A percentile compares a stretch with the other conserved stretches of the same genome.
Conservation (phyloP, 768 basidiomycete genomes). For the Ramaria sp. region DNA sequence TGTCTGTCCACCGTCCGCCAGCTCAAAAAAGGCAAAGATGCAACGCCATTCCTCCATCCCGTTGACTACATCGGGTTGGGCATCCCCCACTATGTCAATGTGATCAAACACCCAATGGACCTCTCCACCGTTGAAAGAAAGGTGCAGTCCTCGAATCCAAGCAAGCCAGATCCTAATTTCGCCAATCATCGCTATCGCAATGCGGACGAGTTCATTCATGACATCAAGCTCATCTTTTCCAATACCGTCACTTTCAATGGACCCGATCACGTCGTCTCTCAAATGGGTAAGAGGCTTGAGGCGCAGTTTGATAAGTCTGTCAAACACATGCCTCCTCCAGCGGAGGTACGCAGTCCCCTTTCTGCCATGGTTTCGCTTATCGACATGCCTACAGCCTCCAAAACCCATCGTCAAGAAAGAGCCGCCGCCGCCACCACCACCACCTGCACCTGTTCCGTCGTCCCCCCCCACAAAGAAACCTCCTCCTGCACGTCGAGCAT, state of each 20-base stretch:
- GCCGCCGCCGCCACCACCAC: conserved; percentile 31
- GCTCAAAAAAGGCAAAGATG: conserved; percentile 81
- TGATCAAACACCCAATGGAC: conserved; percentile 92
- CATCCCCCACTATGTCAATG: conserved; percentile 78
- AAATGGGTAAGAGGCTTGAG: conserved; percentile 75
- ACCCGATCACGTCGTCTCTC: conserved; percentile 66
- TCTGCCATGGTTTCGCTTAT: conserved; percentile 1
- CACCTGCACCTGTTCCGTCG: conserved; percentile 25
- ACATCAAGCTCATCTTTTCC: conserved; percentile 79
- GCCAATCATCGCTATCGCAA: conserved; percentile 66
- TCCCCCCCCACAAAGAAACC: conserved; percentile 33
- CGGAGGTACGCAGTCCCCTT: conserved; percentile 46
- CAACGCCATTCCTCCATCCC: conserved; percentile 69
- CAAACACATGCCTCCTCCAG: conserved; percentile 67
- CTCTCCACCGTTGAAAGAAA: conserved; percentile 87
- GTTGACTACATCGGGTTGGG: conserved; percentile 80
- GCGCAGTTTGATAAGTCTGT: conserved; percentile 82
- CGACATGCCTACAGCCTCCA: conserved; percentile 28
- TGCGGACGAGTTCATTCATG: conserved; percentile 72
- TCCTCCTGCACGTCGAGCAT: conserved; percentile 49
- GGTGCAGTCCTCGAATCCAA: conserved; percentile 64
- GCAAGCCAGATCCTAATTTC: conserved; percentile 60
- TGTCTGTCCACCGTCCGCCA: conserved; percentile 65
- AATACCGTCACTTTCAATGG: conserved; percentile 94
- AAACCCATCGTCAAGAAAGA: conserved; percentile 36